Base-by-base conservation (phyloP, 306 rosid genomes). In the Quercus suber region DNA sequence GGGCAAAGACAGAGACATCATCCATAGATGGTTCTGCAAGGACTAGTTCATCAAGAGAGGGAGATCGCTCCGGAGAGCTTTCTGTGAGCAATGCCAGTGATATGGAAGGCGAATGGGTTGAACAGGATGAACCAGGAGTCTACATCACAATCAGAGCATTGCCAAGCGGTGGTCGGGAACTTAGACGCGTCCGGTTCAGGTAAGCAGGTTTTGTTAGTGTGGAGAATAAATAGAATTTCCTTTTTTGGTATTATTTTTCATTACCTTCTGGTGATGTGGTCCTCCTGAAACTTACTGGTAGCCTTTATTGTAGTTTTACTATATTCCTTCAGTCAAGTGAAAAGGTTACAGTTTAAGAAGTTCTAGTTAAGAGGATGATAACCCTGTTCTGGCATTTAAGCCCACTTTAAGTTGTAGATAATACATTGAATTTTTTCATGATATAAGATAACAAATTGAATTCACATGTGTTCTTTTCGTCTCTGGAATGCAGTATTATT, bases 41-140 rank as follows among this genome's bases (percentile, higher is more conserved):
- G 87, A 90, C 94, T 15, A 95, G 99, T 83, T 90, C 98, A 17
- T 88, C 93, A 17, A 86, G 84, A 77, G 98, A 95, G 78, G 96
- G 75, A 73, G 97, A 92, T 78, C 90, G 75, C 78, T 95, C 99
- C 0, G 96, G 92, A 13, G 98, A 95, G 87, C 89, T 92, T 74
- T 95, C 99, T 27, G 63, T 88, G 82, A 95, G 99, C 89, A 91
- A 92, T 78, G 97, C 92, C 82, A 95, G 99, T 88, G 99, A 95
- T 80, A 82, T 90, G 94, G 99, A 95, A 84, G 85, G 97, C 10
- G 99, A 95, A 81, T 95, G 99, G 98, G 94, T 93, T 37, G 99
- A 95, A 72, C 92, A 93, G 87, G 99, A 93, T 75, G 99, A 92
- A 83, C 97, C 98, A 0, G 99, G 99, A 71, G 98, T 95, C 37